Evolutionary conservation across 1,284 basidiomycete species (phyloP).

Genomic region (Austroboletus niveus): DNA sequence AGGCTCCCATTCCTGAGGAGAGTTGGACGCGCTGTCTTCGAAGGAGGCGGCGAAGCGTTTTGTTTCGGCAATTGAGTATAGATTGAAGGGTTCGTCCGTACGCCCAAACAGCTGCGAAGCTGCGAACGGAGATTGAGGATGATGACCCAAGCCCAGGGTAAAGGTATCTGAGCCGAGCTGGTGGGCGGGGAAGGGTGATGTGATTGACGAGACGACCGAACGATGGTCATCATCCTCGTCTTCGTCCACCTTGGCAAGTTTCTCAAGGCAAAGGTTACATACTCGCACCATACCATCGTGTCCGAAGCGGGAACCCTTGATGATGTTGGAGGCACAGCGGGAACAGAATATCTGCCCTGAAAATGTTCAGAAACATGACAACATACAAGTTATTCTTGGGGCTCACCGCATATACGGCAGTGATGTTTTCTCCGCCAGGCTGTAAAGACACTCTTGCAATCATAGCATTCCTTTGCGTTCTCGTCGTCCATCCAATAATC

Average conservation of each 20-base stretch:
- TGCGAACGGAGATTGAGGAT: constrained; percentile 84
- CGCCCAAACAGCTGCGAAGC: constrained; percentile 80
- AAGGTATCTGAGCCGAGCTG: constrained; percentile 46
- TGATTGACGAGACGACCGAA: constrained; percentile 67
- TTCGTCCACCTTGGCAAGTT: constrained; percentile 77
- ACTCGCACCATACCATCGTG: constrained; percentile 91
- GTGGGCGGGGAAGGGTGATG: constrained; percentile 49
- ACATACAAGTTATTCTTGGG: background rate
- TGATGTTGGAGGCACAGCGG: constrained; percentile 94
- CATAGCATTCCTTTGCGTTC: constrained; percentile 92
- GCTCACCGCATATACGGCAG: constrained; percentile 86
- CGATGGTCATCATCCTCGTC: constrained; percentile 82
- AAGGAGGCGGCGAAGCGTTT: constrained; percentile 53
- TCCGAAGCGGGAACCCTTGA: constrained; percentile 92
- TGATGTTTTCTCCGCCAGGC: constrained; percentile 94
- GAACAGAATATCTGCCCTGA: constrained; percentile 89
- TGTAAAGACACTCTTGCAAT: constrained; percentile 89
- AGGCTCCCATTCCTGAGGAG: constrained; percentile 51
- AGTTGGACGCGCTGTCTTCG: constrained; percentile 51
- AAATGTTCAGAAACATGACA: constrained; percentile 5
- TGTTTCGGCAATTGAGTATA: constrained; percentile 78
- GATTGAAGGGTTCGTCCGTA: constrained; percentile 70
- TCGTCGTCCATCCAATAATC: constrained; percentile 99
- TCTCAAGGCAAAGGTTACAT: constrained; percentile 92
- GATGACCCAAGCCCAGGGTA: constrained; percentile 45